Percentiles rank a stretch among this genome's conserved stretches.
Evolutionary conservation across 2,329 filamentous ascomycete genomes (phyloP).

Genomic region (Xenoacremonium recifei): DNA sequence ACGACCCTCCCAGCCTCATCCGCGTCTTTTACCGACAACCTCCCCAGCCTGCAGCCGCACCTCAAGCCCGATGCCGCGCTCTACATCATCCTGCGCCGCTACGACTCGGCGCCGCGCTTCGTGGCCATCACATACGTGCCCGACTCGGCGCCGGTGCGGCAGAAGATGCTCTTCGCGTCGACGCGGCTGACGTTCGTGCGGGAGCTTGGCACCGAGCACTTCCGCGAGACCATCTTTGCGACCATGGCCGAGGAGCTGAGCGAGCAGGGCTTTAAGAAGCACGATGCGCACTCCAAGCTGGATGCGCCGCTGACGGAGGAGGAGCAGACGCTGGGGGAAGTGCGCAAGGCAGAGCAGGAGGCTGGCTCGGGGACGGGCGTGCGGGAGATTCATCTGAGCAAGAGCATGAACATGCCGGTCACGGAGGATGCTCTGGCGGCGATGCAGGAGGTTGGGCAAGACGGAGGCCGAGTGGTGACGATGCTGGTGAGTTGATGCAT

Average conservation of each 20-base stretch:
- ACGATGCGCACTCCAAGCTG: conserved; percentile 64
- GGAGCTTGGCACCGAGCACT: conserved; percentile 76
- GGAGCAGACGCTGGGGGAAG: conserved; percentile 67
- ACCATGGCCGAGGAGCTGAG: conserved; percentile 70
- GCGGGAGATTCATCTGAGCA: conserved; percentile 59
- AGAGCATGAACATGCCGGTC: conserved; percentile 56
- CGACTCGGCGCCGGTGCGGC: conserved; percentile 73
- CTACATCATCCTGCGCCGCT: conserved; percentile 73
- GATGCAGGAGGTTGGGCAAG: conserved; percentile 56
- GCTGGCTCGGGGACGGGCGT: conserved; percentile 66
- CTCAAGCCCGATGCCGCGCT: conserved; percentile 66
- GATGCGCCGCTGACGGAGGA: conserved; percentile 76
- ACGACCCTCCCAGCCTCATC: conserved; percentile 52
- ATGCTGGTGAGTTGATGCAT: conserved; percentile 59
- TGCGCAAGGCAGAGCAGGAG: conserved; percentile 73
- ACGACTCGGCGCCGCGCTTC: conserved; percentile 56
- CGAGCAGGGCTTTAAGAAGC: conserved; percentile 66
- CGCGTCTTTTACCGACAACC: conserved; percentile 61
- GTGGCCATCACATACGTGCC: conserved; percentile 77
- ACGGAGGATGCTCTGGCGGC: conserved; percentile 63
- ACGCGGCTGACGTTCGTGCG: conserved; percentile 73
- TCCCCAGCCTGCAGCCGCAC: conserved; percentile 60
- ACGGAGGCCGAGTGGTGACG: conserved; percentile 52
- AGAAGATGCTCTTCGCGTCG: conserved; percentile 84
- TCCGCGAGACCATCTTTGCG: conserved; percentile 72